Base-by-base conservation (phyloP, 2,329 filamentous ascomycete species). In the Pleoardoris graminearum region DNA sequence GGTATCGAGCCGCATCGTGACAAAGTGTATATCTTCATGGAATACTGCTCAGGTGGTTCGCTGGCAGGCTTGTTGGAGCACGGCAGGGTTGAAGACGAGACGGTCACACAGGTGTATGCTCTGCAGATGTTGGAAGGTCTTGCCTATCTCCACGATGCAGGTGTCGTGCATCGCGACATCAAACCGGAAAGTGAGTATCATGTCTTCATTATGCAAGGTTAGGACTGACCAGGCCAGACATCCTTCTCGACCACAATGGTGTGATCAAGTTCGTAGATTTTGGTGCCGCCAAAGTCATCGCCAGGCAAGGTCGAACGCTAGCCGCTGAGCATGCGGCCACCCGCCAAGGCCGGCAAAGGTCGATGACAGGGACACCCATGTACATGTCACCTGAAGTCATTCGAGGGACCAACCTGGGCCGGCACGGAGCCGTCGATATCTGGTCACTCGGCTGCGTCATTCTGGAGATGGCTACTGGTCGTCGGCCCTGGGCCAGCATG, bases 1-100 rank as follows among this genome's bases (percentile, higher is more conserved):
- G 94, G 94, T 53, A 97, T 99, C 67, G 94, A 99, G 74, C 94
- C 97, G 2, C 94, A 99, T 75, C 85, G 94, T 58, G 94, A 99
- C 79, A 94, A 96, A 70, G 94, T 99, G n/a, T 99, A 97, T 75
- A 97, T 99, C 62, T 99, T 99, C 72, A 99, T 99, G 94, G 94
- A 99, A 74, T 97, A 96, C 75, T 99, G 94, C 74, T 95, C 91
- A 4, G 93, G 94, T 46, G 94, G 94, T 17, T 97, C 93, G 14
- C 80, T 99, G 43, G 92, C 94, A 36, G 89, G 85, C 45, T 78
- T 99, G 47, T 80, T 99, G 36, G 94, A 99, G 72, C 93, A 99
- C 68, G 94, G 94, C 11, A 89, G 94, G 35, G 97, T 99, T 58
- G 94, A 97, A 77, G 95, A 97, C 69, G 94, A 99, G 73, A 94